phyloP scores from a whole-genome alignment of 192 early-diverging fungal genomes.

The Coemansia biformis region DNA sequence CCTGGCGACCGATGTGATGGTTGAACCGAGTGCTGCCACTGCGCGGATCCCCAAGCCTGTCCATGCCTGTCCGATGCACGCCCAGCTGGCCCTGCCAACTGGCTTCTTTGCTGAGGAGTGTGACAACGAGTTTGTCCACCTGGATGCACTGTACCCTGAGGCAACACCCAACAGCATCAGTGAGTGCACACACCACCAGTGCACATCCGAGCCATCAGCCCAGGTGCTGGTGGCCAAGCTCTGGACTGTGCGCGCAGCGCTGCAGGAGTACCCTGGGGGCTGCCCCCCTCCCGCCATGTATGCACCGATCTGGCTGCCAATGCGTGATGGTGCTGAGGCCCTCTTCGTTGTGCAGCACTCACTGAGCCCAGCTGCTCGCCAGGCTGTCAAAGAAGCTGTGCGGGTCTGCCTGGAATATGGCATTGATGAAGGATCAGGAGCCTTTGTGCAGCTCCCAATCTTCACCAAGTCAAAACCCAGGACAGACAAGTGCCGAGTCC shows the following conservation, averaged over 20 bases:
- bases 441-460: slow-evolving; percentile 7
- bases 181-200: background rate
- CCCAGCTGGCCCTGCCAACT: background rate
- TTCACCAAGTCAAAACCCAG: slow-evolving; percentile 15
- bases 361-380: slow-evolving; percentile 2
- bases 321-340: background rate
- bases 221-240: background rate
- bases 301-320: slow-evolving; percentile 12
- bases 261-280: slow-evolving; percentile 17
- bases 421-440: slow-evolving; percentile 12
- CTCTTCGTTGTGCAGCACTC: slow-evolving; percentile 9
- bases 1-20: background rate
- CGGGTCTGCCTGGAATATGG: slow-evolving; percentile 2
- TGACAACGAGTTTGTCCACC: slow-evolving; percentile 2
- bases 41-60: too few species aligned
- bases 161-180: background rate
- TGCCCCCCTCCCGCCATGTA: slow-evolving; percentile 17
- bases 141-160: slow-evolving; percentile 1
- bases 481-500: slow-evolving; percentile 7
- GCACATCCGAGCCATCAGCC: background rate
- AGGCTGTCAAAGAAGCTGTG: background rate
- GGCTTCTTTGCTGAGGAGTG: slow-evolving; percentile 1
- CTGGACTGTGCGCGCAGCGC: background rate
- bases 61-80: background rate
- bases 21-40: background rate